Evolutionary conservation across 106 monocot species (phyloP), one percentile per base, ranked within the genome.

Genomic region (Dioscorea dumetorum): DNA sequence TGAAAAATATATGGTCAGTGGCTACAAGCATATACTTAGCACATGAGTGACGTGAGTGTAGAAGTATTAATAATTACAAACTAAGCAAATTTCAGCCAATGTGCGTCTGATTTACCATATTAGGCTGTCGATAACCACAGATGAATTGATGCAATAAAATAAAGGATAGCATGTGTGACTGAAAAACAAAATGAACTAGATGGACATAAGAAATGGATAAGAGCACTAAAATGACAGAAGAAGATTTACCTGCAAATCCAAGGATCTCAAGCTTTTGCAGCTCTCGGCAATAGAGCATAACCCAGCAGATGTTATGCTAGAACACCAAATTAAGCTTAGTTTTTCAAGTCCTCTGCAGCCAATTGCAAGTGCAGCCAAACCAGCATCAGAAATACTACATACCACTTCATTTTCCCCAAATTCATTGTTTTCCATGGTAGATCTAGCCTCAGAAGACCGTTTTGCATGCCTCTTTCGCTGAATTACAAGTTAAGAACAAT

Each of bases 261-360:
- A 78, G 48, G 81, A 87, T 74, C 66, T 87, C 70, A 94, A 76
- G 31, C 28, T 60, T 58, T 62, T 80, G 83, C 99, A 99, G 33
- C 77, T 83, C 57, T 85, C 71, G n/a, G 99, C 84, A 54, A 99
- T 73, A 22, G 80, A 93, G 70, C 67, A 70, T 67, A 99, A 76
- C 10, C 93, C 99, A 5, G 52, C 24, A 58, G 79, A 83, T 32
- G 99, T 82, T 69, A 93, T 66, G 59, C 78, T 76, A 48, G 90
- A 83, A 76, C 99, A 99, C 93, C 99, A 93, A 1, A 84, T 79
- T 57, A 99, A 71, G 70, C 87, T 90, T 66, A 99, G 61, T 19
- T 81, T 89, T 50, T 93, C 81, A 56, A 99, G 97, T 48, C 34
- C 48, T 66, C 68, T 74, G 53, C 92, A 99, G 14, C 74, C 86